Conservation (phyloP, 2,329 filamentous ascomycete species). For the Elsinoe necatrix region DNA sequence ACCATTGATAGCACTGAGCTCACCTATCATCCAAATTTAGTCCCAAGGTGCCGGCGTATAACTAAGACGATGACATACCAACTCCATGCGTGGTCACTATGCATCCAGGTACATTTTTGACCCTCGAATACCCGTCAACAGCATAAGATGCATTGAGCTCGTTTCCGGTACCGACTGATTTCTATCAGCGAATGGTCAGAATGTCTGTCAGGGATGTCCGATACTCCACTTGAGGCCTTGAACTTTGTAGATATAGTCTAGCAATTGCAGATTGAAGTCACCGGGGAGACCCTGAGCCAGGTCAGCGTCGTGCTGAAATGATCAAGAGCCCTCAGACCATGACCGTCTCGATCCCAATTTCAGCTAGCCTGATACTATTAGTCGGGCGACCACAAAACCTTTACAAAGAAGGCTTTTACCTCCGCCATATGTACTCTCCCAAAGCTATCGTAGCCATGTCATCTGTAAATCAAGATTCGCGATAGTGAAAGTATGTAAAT, state of each 20-base stretch:
- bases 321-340: neutral
- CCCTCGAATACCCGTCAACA: constrained; percentile 49
- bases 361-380: constrained; percentile 9
- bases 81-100: constrained; percentile 55
- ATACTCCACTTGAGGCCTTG: constrained; percentile 31
- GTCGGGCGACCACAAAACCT: neutral
- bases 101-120: constrained; percentile 43
- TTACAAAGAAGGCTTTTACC: neutral
- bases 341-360: constrained; percentile 8
- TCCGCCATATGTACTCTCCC: constrained; percentile 14
- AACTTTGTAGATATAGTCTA: constrained; percentile 36
- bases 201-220: no score
- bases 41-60: no score
- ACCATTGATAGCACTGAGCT: constrained; percentile 39
- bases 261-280: constrained; percentile 40
- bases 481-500: no score
- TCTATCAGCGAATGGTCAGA: neutral
- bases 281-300: constrained; percentile 32
- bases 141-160: constrained; percentile 52
- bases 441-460: constrained; percentile 7
- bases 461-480: no score
- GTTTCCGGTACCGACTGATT: constrained; percentile 45
- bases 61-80: no score
- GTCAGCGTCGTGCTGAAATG: neutral
- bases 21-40: constrained; percentile 21